Conservation (phyloP, 352 stramenopile genomes). For the Globisporangium paroecandrum region DNA sequence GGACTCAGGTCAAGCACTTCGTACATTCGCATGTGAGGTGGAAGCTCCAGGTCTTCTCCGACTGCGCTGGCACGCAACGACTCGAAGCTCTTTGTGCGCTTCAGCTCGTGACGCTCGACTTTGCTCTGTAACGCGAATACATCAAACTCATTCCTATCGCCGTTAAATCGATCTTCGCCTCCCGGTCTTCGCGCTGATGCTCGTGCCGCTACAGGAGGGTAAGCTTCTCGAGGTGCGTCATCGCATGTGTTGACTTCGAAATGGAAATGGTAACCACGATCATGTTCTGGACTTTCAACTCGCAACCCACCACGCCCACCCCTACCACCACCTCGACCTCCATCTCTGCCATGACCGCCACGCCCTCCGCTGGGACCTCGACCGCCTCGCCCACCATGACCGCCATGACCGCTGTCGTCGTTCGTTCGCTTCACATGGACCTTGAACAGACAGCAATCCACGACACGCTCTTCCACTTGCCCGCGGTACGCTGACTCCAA, state of each 20-base stretch:
- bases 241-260: neutral
- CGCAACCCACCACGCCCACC: neutral
- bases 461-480: conserved; percentile 23
- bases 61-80: conserved; percentile 25
- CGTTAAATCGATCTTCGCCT: neutral
- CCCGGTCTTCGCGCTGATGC: neutral
- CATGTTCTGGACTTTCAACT: neutral
- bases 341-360: conserved; percentile 14
- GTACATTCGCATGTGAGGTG: conserved; percentile 42
- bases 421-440: conserved; percentile 26
- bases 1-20: conserved; percentile 45
- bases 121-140: neutral
- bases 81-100: conserved; percentile 55
- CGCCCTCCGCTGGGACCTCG: conserved; percentile 8
- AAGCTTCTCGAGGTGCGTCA: neutral
- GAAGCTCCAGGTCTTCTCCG: conserved; percentile 26
- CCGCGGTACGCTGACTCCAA: conserved; percentile 22
- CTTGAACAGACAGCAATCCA: conserved; percentile 42
- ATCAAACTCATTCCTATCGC: neutral
- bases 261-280: conserved; percentile 9
- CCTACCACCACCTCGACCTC: neutral
- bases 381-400: conserved; percentile 18
- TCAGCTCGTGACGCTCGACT: conserved; percentile 11
- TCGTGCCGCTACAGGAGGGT: neutral
- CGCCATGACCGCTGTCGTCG: neutral